Evolutionary conservation across 768 basidiomycete species (phyloP), one percentile per base, ranked within the genome.

Genomic region (Leccinum ochraceum): DNA sequence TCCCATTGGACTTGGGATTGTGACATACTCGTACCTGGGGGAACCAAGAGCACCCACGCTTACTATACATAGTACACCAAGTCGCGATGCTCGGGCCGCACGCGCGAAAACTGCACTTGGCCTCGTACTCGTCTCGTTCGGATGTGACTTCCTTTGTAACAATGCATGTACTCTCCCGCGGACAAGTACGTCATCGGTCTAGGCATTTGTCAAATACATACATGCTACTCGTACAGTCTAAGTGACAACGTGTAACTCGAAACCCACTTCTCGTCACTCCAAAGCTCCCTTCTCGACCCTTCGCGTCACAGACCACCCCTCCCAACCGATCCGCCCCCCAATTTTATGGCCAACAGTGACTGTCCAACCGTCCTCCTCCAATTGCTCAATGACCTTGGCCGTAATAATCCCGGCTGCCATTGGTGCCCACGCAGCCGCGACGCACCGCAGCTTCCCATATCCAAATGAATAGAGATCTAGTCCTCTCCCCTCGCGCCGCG

Each of bases 381-480:
- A 52, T 17, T 71, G 67, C 6, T 72, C 65, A 0, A 84, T 60
- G 0, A 84, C 62, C 4, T 77, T 78, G 2, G 77, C 83, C 5
- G 75, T 74, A 4, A 87, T 78, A 0, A 85, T 56, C 0, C 74
- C 85, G 1, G 79, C 82, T 0, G 83, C 84, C 67, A 81, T 76
- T 0, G 86, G 86, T 2, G 86, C 86, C 84, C 85, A 86, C 0
- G 68, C 68, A 6, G 71, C 68, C 0, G 84, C 86, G 1, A 82
- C 67, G 52, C 55, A 86, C 63, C 11, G 72, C 67, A 73, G 11
- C 7, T 22, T 54, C 4, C 28, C 85, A 53, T 75, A 68, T 1
- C 86, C 86, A 63, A 88, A 88, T 0, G 83, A 74, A 11, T 74
- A 71, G 30, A 65, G 67, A 58, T 32, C 71, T 1, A 73, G 60